Conservation (phyloP, 1,139 yeast genomes). For the Lodderomyces jiufengensis region DNA sequence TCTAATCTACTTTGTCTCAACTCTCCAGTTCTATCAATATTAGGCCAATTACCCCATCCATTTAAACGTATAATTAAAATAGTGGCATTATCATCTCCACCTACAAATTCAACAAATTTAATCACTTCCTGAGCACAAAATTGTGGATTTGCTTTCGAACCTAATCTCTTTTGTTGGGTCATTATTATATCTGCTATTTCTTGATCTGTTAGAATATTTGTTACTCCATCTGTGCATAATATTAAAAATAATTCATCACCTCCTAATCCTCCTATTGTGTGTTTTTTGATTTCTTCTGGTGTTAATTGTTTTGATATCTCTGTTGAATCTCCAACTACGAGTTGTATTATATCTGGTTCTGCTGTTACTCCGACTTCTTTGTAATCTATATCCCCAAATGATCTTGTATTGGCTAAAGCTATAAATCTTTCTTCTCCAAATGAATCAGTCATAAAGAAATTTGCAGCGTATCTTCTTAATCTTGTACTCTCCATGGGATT, state of each 20-base stretch:
- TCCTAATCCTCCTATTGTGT: conserved; percentile 51
- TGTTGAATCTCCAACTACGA: conserved; percentile 52
- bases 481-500: conserved; percentile 76
- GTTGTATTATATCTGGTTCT: conserved; percentile 82
- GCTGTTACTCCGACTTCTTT: conserved; percentile 84
- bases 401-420: conserved; percentile 83
- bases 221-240: conserved; percentile 82
- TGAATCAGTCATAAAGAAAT: conserved; percentile 79
- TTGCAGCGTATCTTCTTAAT: conserved; percentile 65
- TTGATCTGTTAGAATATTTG: conserved; percentile 79
- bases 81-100: conserved; percentile 94
- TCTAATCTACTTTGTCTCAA: conserved; percentile 71
- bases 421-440: conserved; percentile 90
- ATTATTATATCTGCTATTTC: conserved; percentile 86
- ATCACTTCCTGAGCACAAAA: conserved; percentile 82
- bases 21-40: conserved; percentile 76
- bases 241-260: conserved; percentile 84
- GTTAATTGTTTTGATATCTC: conserved; percentile 32
- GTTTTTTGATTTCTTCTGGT: conserved; percentile 35
- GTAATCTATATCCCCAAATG: conserved; percentile 84
- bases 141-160: conserved; percentile 79
- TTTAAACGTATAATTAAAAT: conserved; percentile 73
- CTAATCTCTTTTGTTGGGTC: conserved; percentile 63
- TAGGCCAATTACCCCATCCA: conserved; percentile 96
- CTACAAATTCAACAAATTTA: conserved; percentile 78